These are phyloP conservation scores for Alopecurus myosuroides DNA, from an alignment of 176 grass and related monocot genomes.

Conservation along the genomic window DNA sequence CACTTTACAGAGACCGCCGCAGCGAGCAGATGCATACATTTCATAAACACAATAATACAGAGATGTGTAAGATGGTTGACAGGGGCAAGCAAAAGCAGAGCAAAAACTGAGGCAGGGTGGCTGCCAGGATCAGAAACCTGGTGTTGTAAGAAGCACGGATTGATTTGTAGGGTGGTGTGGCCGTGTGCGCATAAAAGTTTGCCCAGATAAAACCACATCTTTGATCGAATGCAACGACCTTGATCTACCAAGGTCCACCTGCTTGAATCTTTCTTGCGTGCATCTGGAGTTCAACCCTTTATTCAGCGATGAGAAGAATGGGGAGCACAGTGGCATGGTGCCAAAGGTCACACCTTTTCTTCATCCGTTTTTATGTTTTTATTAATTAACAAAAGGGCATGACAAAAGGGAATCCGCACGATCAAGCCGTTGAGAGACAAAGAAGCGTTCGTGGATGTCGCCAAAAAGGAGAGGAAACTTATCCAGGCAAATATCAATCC, in stretches of 20 bases:
- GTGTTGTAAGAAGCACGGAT: constrained; percentile 9
- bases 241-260: not conserved
- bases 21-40: constrained; percentile 32
- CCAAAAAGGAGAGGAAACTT: constrained; percentile 30
- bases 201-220: not conserved
- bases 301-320: not conserved
- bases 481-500: constrained; percentile 23
- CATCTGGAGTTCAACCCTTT: not conserved
- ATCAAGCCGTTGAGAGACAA: constrained; percentile 27
- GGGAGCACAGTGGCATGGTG: not conserved
- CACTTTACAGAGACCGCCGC: constrained; percentile 22
- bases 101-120: constrained; percentile 19
- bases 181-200: not conserved
- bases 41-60: constrained; percentile 1
- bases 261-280: constrained; percentile 6
- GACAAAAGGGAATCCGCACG: constrained; percentile 36
- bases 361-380: not conserved
- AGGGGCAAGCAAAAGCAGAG: constrained; percentile 24
- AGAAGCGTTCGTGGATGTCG: constrained; percentile 27
- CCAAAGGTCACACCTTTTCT: constrained; percentile 24
- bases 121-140: constrained; percentile 33
- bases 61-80: not conserved
- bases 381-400: not conserved
- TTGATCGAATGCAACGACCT: constrained; percentile 1
- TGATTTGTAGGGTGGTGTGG: constrained; percentile 18